A percentile compares a stretch with the other conserved stretches of the same genome.
Conservation (phyloP, 2,329 filamentous ascomycete species). For the Hypoxylon sp. region DNA sequence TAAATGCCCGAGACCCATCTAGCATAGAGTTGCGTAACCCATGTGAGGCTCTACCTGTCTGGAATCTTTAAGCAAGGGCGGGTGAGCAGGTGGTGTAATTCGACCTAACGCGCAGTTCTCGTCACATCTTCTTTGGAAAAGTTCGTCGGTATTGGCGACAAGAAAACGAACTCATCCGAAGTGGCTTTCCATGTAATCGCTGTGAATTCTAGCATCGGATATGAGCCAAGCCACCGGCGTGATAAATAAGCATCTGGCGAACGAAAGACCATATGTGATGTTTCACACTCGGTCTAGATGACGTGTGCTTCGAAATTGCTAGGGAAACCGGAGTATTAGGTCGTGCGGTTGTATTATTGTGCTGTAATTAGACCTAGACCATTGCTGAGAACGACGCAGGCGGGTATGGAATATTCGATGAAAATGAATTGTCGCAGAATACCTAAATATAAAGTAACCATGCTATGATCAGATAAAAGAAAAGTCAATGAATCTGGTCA, state of each 20-base stretch:
- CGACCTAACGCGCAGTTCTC: background rate
- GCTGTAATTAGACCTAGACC: conserved; percentile 6
- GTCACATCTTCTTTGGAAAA: conserved; percentile 5
- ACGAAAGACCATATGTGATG: conserved; percentile 10
- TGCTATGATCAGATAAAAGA: no score
- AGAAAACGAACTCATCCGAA: conserved; percentile 7
- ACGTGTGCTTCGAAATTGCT: conserved; percentile 12
- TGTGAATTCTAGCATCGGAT: conserved; percentile 2
- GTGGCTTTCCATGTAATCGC: background rate
- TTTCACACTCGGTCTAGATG: conserved; percentile 20
- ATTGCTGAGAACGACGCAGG: conserved; percentile 5
- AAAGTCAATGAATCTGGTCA: background rate
- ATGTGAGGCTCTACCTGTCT: conserved; percentile 16
- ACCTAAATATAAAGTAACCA: no score
- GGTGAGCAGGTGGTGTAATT: conserved; percentile 2
- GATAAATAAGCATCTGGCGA: conserved; percentile 1
- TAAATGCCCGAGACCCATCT: background rate
- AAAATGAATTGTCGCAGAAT: background rate
- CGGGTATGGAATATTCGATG: conserved; percentile 4
- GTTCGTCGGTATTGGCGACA: background rate
- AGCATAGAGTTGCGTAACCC: conserved; percentile 4
- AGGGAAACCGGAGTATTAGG: conserved; percentile 12
- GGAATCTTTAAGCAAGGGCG: conserved; percentile 1
- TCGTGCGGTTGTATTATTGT: background rate
- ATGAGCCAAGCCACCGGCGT: conserved; percentile 1